phyloP scores from a whole-genome alignment of 306 rosid species.

The Clitoria ternatea region DNA sequence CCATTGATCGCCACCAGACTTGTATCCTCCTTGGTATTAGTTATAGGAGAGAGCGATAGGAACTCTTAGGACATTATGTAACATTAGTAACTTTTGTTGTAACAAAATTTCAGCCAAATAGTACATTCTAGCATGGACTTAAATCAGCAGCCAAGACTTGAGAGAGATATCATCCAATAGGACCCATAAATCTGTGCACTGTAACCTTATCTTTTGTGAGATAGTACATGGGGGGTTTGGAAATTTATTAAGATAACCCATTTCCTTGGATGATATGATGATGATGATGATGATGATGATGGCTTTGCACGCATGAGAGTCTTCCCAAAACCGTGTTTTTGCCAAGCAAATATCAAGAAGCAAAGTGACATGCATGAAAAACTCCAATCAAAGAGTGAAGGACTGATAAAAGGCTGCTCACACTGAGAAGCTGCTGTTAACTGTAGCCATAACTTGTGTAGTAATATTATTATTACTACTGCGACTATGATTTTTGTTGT shows the following conservation, averaged over 20 bases:
- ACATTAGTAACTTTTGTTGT: conserved; percentile 32
- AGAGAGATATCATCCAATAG: background rate
- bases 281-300: too few relatives aligned
- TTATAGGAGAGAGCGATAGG: conserved; percentile 26
- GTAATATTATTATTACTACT: background rate
- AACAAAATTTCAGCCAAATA: conserved; percentile 19
- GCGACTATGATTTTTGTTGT: background rate
- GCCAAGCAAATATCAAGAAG: background rate
- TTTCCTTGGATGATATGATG: too few relatives aligned
- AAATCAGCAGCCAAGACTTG: conserved; percentile 18
- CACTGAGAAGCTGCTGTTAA: background rate
- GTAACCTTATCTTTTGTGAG: conserved; percentile 2
- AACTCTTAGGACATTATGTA: conserved; percentile 38
- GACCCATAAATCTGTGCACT: background rate
- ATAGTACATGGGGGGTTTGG: background rate
- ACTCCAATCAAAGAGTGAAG: background rate
- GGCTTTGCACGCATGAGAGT: background rate
- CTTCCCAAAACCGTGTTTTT: background rate
- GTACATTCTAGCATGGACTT: conserved; percentile 4
- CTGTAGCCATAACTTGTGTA: background rate
- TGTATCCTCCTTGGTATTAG: conserved; percentile 33
- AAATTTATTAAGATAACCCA: background rate
- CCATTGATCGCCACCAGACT: conserved; percentile 22
- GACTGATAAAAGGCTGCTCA: background rate
- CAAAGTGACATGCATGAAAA: background rate